Conservation (phyloP, 2,329 filamentous ascomycete genomes). For the Colletotrichum sidae region DNA sequence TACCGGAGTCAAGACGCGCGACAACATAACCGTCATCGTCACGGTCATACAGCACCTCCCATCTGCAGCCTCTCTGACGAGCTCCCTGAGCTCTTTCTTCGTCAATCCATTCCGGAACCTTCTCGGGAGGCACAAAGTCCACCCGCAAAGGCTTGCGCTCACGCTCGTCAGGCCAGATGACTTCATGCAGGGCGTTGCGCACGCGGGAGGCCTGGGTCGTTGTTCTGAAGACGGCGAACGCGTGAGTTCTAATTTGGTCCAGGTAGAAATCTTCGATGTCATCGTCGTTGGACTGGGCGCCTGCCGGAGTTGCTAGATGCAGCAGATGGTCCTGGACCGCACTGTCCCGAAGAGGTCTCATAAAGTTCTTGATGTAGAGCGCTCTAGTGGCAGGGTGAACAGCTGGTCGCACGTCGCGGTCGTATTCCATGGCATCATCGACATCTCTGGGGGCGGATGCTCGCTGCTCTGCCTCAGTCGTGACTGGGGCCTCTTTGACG, state of each 20-base stretch:
- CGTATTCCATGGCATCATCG: conserved; percentile 47
- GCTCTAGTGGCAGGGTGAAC: conserved; percentile 79
- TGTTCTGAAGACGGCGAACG: conserved; percentile 79
- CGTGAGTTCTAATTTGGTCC: conserved; percentile 88
- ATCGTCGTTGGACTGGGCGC: conserved; percentile 61
- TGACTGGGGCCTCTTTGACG: background rate
- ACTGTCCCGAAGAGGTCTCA: conserved; percentile 82
- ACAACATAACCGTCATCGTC: conserved; percentile 65
- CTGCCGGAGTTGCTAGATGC: conserved; percentile 72
- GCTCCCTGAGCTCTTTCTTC: conserved; percentile 67
- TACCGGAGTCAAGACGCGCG: conserved; percentile 59
- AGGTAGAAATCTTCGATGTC: conserved; percentile 79
- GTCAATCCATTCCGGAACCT: conserved; percentile 79
- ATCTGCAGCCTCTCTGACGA: conserved; percentile 62
- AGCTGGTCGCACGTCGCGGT: conserved; percentile 62
- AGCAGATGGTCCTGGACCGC: conserved; percentile 77
- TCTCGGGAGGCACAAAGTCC: conserved; percentile 87
- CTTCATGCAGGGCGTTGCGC: conserved; percentile 79
- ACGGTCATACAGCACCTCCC: conserved; percentile 79
- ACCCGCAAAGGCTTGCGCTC: conserved; percentile 87
- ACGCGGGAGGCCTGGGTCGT: conserved; percentile 80
- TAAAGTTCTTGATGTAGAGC: conserved; percentile 90
- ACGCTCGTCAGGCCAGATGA: conserved; percentile 88
- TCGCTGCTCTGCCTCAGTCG: conserved; percentile 17
- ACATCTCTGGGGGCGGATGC: conserved; percentile 9